Percentiles rank a stretch among this genome's conserved stretches.
phyloP scores from a whole-genome alignment of 805 yeast species.

The Teunomyces barrocoloradensis region DNA sequence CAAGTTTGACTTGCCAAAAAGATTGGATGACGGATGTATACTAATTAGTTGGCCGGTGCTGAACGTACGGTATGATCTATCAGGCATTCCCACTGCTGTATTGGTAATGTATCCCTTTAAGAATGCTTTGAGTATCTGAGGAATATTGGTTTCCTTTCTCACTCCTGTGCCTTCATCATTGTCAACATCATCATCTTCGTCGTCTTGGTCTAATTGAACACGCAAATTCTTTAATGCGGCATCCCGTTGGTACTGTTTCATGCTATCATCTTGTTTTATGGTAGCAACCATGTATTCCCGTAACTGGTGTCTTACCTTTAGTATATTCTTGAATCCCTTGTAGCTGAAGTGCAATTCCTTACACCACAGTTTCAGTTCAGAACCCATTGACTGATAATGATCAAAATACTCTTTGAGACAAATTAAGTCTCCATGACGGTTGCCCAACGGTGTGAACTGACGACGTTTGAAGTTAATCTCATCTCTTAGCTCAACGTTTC shows the following conservation, averaged over 20 bases:
- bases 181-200: constrained; percentile 14
- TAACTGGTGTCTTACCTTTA: constrained; percentile 73
- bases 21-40: constrained; percentile 84
- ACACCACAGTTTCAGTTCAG: constrained; percentile 83
- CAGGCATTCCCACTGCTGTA: constrained; percentile 93
- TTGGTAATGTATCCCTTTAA: constrained; percentile 80
- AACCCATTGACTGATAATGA: constrained; percentile 37
- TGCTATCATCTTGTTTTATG: constrained; percentile 39
- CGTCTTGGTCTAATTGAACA: constrained; percentile 23
- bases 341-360: constrained; percentile 68
- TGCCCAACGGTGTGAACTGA: constrained; percentile 68
- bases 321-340: constrained; percentile 78
- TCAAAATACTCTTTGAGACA: constrained; percentile 77
- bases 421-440: constrained; percentile 75
- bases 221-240: constrained; percentile 22
- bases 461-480: constrained; percentile 76
- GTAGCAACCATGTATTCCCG: constrained; percentile 60
- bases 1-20: constrained; percentile 69
- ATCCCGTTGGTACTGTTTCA: constrained; percentile 25
- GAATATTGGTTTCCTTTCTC: constrained; percentile 45
- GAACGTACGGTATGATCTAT: constrained; percentile 85
- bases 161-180: constrained; percentile 22
- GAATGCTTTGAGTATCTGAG: constrained; percentile 70
- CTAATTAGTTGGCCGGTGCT: constrained; percentile 80
- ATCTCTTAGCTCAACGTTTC: constrained; percentile 72